phyloP scores from a whole-genome alignment of 2,329 filamentous ascomycete genomes.

The Colletotrichum gigasporum region DNA sequence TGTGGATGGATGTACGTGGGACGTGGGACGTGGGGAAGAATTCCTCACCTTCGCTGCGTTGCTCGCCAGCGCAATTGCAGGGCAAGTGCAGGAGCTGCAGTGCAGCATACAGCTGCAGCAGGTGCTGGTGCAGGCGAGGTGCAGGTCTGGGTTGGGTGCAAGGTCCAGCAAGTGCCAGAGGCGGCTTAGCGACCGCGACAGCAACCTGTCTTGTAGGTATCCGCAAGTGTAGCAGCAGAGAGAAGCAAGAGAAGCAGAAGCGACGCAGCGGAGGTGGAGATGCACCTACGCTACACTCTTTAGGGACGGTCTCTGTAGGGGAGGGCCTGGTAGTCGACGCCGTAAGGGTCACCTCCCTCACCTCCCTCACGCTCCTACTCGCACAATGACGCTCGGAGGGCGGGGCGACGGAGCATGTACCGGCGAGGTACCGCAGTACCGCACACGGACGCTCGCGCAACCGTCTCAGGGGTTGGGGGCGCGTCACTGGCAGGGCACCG shows the following conservation, averaged over 20 bases:
- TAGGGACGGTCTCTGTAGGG: no score
- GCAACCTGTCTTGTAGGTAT: no score
- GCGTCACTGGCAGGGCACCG: conserved; percentile 18
- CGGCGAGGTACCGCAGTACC: conserved; percentile 12
- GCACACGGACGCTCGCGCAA: background rate
- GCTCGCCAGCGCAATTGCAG: background rate
- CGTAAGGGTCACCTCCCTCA: background rate
- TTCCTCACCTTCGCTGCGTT: conserved; percentile 9
- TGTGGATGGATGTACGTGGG: conserved; percentile 3
- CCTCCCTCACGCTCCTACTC: background rate
- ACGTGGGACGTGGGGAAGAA: conserved; percentile 14
- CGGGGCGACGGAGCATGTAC: conserved; percentile 12
- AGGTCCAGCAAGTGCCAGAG: background rate
- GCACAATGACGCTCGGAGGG: conserved; percentile 23
- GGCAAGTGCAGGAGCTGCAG: no score
- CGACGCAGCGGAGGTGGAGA: background rate
- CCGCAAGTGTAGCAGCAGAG: background rate
- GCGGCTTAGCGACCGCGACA: no score
- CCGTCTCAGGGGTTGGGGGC: background rate
- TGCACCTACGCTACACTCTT: background rate
- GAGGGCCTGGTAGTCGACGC: background rate
- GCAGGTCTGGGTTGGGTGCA: conserved; percentile 1
- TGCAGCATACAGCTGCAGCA: background rate
- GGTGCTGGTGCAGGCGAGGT: background rate
- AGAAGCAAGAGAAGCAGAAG: background rate